These are phyloP conservation scores for Mycena crocata DNA, from an alignment of 768 basidiomycete genomes.

Conservation along the genomic window DNA sequence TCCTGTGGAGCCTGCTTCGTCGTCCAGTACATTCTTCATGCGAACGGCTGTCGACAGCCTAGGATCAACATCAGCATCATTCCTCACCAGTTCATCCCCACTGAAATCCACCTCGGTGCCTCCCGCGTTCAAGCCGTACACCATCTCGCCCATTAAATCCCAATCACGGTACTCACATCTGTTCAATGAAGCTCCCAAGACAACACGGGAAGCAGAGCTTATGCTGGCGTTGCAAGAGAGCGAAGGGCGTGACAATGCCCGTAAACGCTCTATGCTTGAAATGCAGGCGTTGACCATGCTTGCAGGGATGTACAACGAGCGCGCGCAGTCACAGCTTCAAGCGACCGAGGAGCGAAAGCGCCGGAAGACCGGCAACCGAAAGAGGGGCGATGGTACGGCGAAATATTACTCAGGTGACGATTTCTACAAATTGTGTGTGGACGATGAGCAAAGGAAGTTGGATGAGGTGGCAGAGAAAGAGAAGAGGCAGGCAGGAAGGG, in stretches of 20 bases:
- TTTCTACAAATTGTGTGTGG: not conserved
- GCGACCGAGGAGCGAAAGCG: not conserved
- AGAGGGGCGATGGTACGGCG: slow-evolving; percentile 1
- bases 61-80: slow-evolving; percentile 14
- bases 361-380: not conserved
- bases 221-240: not conserved
- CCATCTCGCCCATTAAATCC: slow-evolving; percentile 8
- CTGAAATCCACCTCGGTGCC: slow-evolving; percentile 3
- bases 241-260: not conserved
- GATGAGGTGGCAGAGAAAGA: too few relatives aligned
- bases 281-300: slow-evolving; percentile 8
- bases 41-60: slow-evolving; percentile 11
- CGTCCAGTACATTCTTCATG: not conserved
- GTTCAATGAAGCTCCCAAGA: not conserved
- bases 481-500: too few relatives aligned
- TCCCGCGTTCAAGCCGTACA: slow-evolving; percentile 6
- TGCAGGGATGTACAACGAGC: slow-evolving; percentile 6
- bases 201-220: not conserved
- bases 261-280: not conserved
- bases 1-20: not conserved
- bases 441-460: slow-evolving; percentile 2
- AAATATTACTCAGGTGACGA: slow-evolving; percentile 4
- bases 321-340: slow-evolving; percentile 6
- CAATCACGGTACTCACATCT: slow-evolving; percentile 2
- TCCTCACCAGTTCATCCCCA: not conserved